Evolutionary conservation across 805 yeast genomes (phyloP).

Genomic region (Candida qinlingensis): DNA sequence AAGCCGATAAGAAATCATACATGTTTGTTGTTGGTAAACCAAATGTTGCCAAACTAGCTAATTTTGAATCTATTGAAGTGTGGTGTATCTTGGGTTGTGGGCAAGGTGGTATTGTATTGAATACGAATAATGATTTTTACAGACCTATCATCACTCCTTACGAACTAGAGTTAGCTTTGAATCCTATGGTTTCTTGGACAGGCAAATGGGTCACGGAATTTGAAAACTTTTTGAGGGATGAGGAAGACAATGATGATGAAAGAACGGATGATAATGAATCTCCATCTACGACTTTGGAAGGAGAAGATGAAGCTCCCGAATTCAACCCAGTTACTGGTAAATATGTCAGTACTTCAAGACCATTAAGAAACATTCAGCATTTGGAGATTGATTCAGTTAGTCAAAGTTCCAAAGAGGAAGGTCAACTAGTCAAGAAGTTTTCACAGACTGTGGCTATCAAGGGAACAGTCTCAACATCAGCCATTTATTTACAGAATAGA

Average conservation of each 20-base stretch:
- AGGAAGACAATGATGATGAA: constrained; percentile 27
- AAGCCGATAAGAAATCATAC: constrained; percentile 86
- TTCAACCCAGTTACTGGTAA: constrained; percentile 88
- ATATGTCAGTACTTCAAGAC: constrained; percentile 63
- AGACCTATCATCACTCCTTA: constrained; percentile 93
- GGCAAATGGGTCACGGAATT: constrained; percentile 92
- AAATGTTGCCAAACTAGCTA: constrained; percentile 93
- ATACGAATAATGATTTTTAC: constrained; percentile 71
- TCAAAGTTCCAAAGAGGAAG: constrained; percentile 25
- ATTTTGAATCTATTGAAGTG: constrained; percentile 87
- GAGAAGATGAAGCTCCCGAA: constrained; percentile 62
- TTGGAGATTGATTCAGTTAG: constrained; percentile 48
- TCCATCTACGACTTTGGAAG: constrained; percentile 7
- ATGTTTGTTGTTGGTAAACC: constrained; percentile 97
- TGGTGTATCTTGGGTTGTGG: constrained; percentile 97
- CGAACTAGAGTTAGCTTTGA: constrained; percentile 77
- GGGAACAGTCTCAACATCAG: constrained; percentile 86
- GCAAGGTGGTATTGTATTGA: constrained; percentile 85
- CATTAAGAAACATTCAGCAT: constrained; percentile 64
- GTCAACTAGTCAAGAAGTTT: constrained; percentile 48
- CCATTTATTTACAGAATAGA: constrained; percentile 63
- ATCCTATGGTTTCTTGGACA: constrained; percentile 77
- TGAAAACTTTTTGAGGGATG: constrained; percentile 41
- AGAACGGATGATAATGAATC: constrained; percentile 17
- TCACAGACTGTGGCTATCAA: constrained; percentile 59